Evolutionary conservation across 2,329 filamentous ascomycete species (phyloP).

Genomic region (Epichloe baconii): DNA sequence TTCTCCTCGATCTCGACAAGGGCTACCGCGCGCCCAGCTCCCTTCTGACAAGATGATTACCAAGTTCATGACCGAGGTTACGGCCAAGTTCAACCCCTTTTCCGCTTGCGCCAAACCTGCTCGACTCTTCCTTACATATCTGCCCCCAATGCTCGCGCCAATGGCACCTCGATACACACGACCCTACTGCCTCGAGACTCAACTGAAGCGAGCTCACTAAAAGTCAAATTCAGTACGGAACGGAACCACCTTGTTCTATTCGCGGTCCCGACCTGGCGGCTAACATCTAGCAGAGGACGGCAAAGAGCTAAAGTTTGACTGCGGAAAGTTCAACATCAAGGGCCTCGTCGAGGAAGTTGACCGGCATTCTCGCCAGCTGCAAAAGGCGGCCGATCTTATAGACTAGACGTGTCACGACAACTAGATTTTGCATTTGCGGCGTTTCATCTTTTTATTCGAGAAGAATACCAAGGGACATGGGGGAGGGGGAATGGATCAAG

Average conservation of each 20-base stretch:
- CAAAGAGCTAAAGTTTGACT: constrained; percentile 73
- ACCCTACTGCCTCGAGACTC: constrained; percentile 60
- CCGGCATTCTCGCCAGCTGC: constrained; percentile 69
- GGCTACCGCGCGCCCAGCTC: constrained; percentile 4
- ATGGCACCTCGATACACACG: constrained; percentile 64
- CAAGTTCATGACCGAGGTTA: constrained; percentile 73
- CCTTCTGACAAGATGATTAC: constrained; percentile 54
- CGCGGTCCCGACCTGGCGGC: constrained; percentile 2
- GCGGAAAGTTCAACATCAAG: constrained; percentile 70
- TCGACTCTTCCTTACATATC: constrained; percentile 72
- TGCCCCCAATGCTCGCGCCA: constrained; percentile 65
- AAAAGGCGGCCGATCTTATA: constrained; percentile 68
- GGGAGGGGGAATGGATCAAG: constrained; percentile 7
- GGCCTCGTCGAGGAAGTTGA: constrained; percentile 82
- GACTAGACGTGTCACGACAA: constrained; percentile 23
- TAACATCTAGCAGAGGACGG: constrained; percentile 59
- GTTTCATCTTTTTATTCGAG: constrained; percentile 12
- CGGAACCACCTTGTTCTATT: constrained; percentile 13
- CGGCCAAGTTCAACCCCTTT: constrained; percentile 88
- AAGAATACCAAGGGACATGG: not conserved
- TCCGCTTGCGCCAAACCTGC: constrained; percentile 65
- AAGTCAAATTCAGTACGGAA: constrained; percentile 73
- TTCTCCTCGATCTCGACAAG: not conserved
- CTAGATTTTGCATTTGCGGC: constrained; percentile 18
- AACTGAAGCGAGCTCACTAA: constrained; percentile 53